phyloP scores from a whole-genome alignment of 169 alveolate species.

The Plasmodium blacklocki region DNA sequence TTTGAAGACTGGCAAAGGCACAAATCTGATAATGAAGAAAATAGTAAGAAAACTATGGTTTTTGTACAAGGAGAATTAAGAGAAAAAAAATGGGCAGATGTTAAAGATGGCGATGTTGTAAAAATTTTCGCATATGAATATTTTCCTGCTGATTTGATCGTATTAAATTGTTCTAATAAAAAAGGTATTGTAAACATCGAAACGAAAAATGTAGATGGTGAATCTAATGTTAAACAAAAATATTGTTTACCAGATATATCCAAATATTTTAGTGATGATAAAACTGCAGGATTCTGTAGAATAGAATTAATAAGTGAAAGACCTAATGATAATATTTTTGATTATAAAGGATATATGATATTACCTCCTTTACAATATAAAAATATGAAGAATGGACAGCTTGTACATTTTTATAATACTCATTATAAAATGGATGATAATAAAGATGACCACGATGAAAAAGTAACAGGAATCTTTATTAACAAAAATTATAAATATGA shows the following conservation, averaged over 20 bases:
- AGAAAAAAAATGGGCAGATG: constrained; percentile 87
- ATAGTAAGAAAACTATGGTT: constrained; percentile 87
- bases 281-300: constrained; percentile 79
- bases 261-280: constrained; percentile 78
- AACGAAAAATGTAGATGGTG: constrained; percentile 93
- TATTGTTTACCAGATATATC: constrained; percentile 84
- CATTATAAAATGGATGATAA: background rate
- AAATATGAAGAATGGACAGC: background rate
- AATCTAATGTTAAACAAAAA: constrained; percentile 94
- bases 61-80: constrained; percentile 81
- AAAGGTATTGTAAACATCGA: constrained; percentile 94
- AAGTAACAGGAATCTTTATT: no score
- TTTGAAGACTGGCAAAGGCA: constrained; percentile 94
- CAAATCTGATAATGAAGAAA: constrained; percentile 92
- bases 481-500: no score
- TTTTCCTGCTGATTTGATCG: constrained; percentile 96
- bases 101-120: constrained; percentile 95
- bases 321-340: constrained; percentile 78
- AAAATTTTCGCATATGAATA: constrained; percentile 90
- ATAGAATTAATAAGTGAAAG: constrained; percentile 79
- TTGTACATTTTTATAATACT: constrained; percentile 36
- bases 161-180: constrained; percentile 91
- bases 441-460: background rate
- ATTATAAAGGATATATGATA: constrained; percentile 70
- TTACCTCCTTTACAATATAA: constrained; percentile 67